Conservation (phyloP, 1,139 yeast species). For the Geotrichum cucujoidarum region DNA sequence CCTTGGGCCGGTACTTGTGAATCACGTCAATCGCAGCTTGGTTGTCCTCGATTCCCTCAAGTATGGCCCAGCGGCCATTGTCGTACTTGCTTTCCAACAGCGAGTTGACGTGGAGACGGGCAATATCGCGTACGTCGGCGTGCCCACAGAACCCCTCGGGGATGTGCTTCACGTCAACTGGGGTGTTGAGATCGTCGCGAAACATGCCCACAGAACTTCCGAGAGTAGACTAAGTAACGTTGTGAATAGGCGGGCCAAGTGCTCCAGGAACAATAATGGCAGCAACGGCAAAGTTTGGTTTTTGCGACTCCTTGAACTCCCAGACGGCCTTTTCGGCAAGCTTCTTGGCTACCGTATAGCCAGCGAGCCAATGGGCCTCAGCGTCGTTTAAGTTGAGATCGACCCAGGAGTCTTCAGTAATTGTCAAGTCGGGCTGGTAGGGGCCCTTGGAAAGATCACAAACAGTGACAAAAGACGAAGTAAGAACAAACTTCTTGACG, state of each 20-base stretch:
- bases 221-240: slow-evolving; percentile 26
- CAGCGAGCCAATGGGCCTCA: slow-evolving; percentile 26
- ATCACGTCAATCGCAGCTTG: slow-evolving; percentile 32
- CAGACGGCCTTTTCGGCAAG: slow-evolving; percentile 44
- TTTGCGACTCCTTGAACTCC: slow-evolving; percentile 39
- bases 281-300: slow-evolving; percentile 39
- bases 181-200: neutral
- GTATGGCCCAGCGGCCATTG: slow-evolving; percentile 40
- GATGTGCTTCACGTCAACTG: neutral
- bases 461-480: no score
- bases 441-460: no score
- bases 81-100: slow-evolving; percentile 25
- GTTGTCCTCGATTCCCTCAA: slow-evolving; percentile 29
- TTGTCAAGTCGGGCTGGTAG: no score
- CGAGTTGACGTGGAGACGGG: slow-evolving; percentile 18
- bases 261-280: slow-evolving; percentile 44
- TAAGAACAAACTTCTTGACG: no score
- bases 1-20: slow-evolving; percentile 9
- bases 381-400: no score
- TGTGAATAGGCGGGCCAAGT: slow-evolving; percentile 44
- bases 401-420: no score
- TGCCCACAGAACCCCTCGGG: neutral
- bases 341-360: slow-evolving; percentile 37
- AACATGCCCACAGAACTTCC: slow-evolving; percentile 27
- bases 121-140: slow-evolving; percentile 12